These are phyloP conservation scores for Nematodospora anomalae DNA, from an alignment of 1,139 yeast species.

Conservation along the genomic window DNA sequence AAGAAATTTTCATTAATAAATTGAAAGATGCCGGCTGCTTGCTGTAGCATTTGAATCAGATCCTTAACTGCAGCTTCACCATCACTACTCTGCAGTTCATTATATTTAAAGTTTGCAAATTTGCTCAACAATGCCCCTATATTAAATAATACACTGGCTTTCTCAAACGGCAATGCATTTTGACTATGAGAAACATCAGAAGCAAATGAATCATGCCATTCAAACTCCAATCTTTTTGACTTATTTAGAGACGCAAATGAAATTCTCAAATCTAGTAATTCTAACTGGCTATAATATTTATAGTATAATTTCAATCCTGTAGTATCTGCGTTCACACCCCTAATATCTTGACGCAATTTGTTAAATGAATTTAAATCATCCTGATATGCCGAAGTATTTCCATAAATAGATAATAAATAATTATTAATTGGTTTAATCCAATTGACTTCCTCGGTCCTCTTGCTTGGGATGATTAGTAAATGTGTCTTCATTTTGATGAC, in stretches of 20 bases:
- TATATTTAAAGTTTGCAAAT: constrained; percentile 54
- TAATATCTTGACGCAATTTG: constrained; percentile 60
- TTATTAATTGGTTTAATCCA: constrained; percentile 65
- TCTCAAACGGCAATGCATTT: constrained; percentile 77
- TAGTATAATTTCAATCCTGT: constrained; percentile 55
- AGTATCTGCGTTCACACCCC: constrained; percentile 55
- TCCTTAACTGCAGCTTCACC: constrained; percentile 47
- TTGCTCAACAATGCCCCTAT: constrained; percentile 37
- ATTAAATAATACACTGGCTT: constrained; percentile 81
- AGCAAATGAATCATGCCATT: constrained; percentile 79
- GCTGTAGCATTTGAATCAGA: constrained; percentile 65
- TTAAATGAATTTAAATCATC: constrained; percentile 57
- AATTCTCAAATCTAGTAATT: constrained; percentile 71
- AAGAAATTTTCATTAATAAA: constrained; percentile 78
- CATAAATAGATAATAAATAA: constrained; percentile 65
- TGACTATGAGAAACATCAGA: constrained; percentile 41
- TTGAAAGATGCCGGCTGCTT: constrained; percentile 76
- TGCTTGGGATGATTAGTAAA: constrained; percentile 40
- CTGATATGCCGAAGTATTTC: constrained; percentile 56
- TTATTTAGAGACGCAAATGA: constrained; percentile 63
- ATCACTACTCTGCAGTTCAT: constrained; percentile 38
- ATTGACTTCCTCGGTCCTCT: constrained; percentile 60
- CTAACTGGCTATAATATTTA: constrained; percentile 80
- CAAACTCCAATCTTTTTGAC: constrained; percentile 55
- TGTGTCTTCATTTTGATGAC: constrained; percentile 33